These are phyloP conservation scores for Backusella psychrophila DNA, from an alignment of 192 early-diverging fungal genomes.

Conservation along the genomic window DNA sequence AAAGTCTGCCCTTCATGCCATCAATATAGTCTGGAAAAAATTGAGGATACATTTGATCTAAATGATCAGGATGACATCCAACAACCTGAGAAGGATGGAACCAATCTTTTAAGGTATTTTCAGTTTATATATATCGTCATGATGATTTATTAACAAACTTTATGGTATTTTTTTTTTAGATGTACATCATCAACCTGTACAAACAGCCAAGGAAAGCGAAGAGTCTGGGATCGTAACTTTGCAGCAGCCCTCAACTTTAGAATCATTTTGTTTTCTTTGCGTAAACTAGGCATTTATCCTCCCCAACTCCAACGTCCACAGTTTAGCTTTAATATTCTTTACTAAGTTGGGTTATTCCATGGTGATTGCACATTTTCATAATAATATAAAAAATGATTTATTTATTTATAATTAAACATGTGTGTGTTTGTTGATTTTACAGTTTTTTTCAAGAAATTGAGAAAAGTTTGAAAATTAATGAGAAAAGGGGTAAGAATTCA, in stretches of 20 bases:
- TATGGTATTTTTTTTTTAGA: neutral
- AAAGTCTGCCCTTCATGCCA: neutral
- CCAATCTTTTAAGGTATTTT: neutral
- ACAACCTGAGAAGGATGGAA: neutral
- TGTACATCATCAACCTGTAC: neutral
- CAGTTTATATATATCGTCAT: neutral
- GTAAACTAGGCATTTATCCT: neutral
- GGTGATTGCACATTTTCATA: no score
- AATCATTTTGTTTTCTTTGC: neutral
- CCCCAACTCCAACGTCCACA: neutral
- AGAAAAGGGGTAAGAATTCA: no score
- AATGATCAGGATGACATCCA: neutral
- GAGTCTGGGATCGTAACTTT: neutral
- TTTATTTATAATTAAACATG: no score
- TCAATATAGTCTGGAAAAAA: neutral
- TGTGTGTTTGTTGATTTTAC: no score
- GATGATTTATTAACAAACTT: no score
- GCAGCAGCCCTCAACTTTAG: neutral
- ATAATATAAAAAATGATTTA: no score
- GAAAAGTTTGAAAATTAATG: no score
- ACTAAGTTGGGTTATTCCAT: neutral
- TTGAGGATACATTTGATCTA: neutral
- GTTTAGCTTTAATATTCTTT: neutral
- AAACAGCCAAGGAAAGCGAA: neutral
- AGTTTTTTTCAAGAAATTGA: no score